Base-by-base conservation (phyloP, 2,329 filamentous ascomycete genomes). In the Shiraia sp. region DNA sequence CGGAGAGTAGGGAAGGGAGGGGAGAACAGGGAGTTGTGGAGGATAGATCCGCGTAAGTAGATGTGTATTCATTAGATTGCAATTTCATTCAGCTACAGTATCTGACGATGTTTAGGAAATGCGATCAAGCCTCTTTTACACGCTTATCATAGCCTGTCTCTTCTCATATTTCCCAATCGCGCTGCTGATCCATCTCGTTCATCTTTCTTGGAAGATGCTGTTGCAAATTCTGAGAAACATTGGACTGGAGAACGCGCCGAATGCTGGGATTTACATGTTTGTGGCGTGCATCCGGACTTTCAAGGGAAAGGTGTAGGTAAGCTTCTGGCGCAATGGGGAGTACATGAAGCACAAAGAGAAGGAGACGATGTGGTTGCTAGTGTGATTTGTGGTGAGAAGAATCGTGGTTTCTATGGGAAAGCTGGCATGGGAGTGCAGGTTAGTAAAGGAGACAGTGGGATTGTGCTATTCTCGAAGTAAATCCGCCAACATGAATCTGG, bases 241-340 rank as follows among this genome's bases (percentile, higher is more conserved):
- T 65, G 59, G 61, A 53, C 53, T 2, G 60, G 59, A 3, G 35
- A 59, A 13, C 55, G 53, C 6, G 23, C 55, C 0, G 57, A 63
- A 25, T 63, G 60, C 26, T 63, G 56, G 53, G 61, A 63, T 26
- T 22, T 63, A 19, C 46, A 61, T 38, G 57, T 63, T 1, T 65
- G 61, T 27, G 61, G 60, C 9, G 54, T 65, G 10, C 42, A 62
- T 38, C 71, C 71, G 2, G 55, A 61, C 1, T 66, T 64, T 30
- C 65, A 72, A 31, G 55, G 61, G 3, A 64, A 65, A 24, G 71
- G 71, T 3, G 57, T 66, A 2, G 71, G 70, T 2, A 59, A 57
- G 24, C 52, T 69, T 25, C 53, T 74, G 19, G 58, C 72, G 22
- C 50, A 61, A 15, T 74, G 69, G 65, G 70, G 72, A 6, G 63